Percentiles rank a stretch among this genome's conserved stretches.
phyloP scores from a whole-genome alignment of 768 basidiomycete species.

The Dioszegia aurantiaca region DNA sequence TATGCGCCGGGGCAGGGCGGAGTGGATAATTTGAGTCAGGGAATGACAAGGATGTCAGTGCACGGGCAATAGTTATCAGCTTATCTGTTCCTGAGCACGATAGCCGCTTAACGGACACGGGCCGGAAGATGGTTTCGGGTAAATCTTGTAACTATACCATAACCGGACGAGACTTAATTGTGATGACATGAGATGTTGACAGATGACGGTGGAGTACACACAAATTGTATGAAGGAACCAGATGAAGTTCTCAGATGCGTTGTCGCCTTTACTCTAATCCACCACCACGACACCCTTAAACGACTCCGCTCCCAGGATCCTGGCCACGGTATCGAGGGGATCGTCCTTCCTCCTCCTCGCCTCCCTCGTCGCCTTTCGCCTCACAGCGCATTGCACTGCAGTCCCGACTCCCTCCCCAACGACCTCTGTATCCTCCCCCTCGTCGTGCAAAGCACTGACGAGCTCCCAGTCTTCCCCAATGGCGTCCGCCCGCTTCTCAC shows the following conservation, averaged over 20 bases:
- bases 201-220: too few species aligned
- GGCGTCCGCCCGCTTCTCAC: slow-evolving; percentile 54
- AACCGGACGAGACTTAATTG: too few species aligned
- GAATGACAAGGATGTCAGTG: slow-evolving; percentile 38
- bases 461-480: slow-evolving; percentile 15
- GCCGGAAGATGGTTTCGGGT: neutral
- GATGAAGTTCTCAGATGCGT: neutral
- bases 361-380: neutral
- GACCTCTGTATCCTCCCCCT: slow-evolving; percentile 17
- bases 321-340: slow-evolving; percentile 23
- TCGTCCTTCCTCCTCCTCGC: slow-evolving; percentile 21
- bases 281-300: slow-evolving; percentile 24
- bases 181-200: neutral
- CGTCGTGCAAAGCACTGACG: slow-evolving; percentile 13
- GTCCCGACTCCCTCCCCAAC: neutral
- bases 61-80: too few species aligned
- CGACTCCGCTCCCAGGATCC: slow-evolving; percentile 22
- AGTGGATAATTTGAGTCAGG: slow-evolving; percentile 28
- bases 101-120: too few species aligned
- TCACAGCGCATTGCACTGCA: neutral
- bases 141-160: too few species aligned
- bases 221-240: too few species aligned
- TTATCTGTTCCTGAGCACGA: too few species aligned
- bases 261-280: slow-evolving; percentile 15
- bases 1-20: neutral